These are phyloP conservation scores for Caryopteris hybrid DNA, from an alignment of 305 asterid species.

Conservation along the genomic window DNA sequence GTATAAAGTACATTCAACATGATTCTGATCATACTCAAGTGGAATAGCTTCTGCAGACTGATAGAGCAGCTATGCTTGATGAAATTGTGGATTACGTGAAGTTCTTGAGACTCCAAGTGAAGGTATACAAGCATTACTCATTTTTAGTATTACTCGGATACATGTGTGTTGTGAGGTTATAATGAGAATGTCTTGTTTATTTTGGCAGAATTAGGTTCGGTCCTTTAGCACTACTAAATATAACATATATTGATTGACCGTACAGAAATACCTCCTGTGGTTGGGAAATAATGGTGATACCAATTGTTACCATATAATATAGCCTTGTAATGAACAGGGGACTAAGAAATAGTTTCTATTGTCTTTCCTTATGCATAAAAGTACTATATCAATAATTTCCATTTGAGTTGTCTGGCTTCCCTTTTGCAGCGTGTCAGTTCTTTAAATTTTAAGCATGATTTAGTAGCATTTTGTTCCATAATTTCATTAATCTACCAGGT, in stretches of 20 bases:
- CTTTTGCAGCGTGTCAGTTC: not conserved
- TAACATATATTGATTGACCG: not conserved
- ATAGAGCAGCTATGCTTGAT: conserved; percentile 96
- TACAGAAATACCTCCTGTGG: not conserved
- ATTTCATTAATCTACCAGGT: conserved; percentile 49
- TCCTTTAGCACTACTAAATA: not conserved
- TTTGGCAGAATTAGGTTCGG: not conserved
- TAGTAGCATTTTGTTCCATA: no score
- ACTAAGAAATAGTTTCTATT: not conserved
- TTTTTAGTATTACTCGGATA: not conserved
- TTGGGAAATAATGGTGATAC: not conserved
- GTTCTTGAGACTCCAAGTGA: conserved; percentile 93
- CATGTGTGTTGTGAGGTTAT: not conserved
- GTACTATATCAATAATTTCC: not conserved
- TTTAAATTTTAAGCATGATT: not conserved
- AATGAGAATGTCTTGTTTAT: not conserved
- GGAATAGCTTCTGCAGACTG: conserved; percentile 49
- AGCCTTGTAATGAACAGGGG: conserved; percentile 1
- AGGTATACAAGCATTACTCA: conserved; percentile 46
- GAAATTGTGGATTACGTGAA: conserved; percentile 97
- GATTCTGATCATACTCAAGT: conserved; percentile 3
- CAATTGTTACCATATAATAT: not conserved
- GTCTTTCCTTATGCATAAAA: not conserved
- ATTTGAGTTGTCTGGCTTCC: not conserved
- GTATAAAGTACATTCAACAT: not conserved